Base-by-base conservation (phyloP, 2,329 filamentous ascomycete genomes). In the Fusarium sulawesiense region DNA sequence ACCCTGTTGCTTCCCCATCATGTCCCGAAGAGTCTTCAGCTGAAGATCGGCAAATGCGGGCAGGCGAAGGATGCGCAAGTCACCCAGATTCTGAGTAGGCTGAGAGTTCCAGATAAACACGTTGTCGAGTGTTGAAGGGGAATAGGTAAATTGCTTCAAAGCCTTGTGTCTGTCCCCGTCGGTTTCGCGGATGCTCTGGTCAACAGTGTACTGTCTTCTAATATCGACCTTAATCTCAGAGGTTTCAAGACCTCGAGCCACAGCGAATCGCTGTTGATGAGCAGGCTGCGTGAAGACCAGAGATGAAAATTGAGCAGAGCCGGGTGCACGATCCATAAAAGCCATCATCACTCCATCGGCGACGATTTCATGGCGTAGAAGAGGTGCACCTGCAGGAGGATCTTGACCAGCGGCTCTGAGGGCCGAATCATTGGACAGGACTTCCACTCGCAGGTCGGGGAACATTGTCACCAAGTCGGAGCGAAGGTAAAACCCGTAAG, bases 401-500 rank as follows among this genome's bases (percentile, higher is more conserved):
- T 14, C 16, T 18, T 23, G 42, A 18, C 20, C 42, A 23, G 21
- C 14, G 21, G 21, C 21, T 16, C 10, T 23, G 1, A 45, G 25
- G 6, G 30, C 30, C 2, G 2, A 8, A 7, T 54, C 56, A 1
- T 59, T 4, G 4, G 20, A 11, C 2, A 59, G 0, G 1, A 51
- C 49, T 7, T 60, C 49, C 2, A 60, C 50, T 1, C 49, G 49
- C 2, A 83, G 73, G 56, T 84, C 81, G 0, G 80, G 82, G 45
- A 81, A 81, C 67, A 72, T 76, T 6, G 75, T 75, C 2, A 82
- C 75, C 2, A 82, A 30, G 10, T 78, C 76, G 0, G 79, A 81
- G 3, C 81, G 78, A 3, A 83, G 63, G 7, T 76, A 76, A 63
- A 82, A 83, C 1, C 82, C 82, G 50, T 80, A 82, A 0, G 63